phyloP scores from a whole-genome alignment of 2,329 filamentous ascomycete species.

The Calonectria hongkongensis region DNA sequence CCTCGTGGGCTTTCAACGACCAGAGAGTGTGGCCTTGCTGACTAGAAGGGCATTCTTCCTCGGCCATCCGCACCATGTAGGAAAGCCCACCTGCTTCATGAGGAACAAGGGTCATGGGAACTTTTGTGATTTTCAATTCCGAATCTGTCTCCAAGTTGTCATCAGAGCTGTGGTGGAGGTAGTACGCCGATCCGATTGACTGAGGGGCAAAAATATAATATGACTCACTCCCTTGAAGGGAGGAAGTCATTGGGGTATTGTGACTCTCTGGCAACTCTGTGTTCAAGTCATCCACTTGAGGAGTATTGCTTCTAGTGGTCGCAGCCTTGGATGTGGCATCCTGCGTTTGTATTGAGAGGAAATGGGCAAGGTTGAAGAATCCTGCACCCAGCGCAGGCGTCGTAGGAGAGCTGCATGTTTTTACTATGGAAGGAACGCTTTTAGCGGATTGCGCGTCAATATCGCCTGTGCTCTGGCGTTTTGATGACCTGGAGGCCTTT shows the following conservation, averaged over 20 bases:
- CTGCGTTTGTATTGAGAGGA: constrained; percentile 30
- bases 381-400: constrained; percentile 28
- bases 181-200: constrained; percentile 42
- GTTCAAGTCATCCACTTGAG: constrained; percentile 31
- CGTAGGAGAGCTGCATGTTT: not conserved
- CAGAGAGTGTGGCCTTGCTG: constrained; percentile 33
- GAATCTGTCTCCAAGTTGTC: constrained; percentile 22
- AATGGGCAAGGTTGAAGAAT: constrained; percentile 40
- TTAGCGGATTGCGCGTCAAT: not conserved
- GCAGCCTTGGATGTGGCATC: constrained; percentile 44
- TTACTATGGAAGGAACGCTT: not conserved
- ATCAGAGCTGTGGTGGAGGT: constrained; percentile 39
- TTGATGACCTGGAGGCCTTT: constrained; percentile 32
- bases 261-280: constrained; percentile 21
- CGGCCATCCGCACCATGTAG: constrained; percentile 42
- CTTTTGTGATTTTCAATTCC: constrained; percentile 35
- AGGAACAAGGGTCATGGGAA: constrained; percentile 41
- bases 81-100: constrained; percentile 29
- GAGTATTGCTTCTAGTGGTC: constrained; percentile 44
- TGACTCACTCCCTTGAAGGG: constrained; percentile 24
- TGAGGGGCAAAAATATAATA: constrained; percentile 49
- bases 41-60: constrained; percentile 35
- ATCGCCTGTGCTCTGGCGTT: constrained; percentile 1
- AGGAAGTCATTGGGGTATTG: not conserved
- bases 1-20: constrained; percentile 27